Conservation (phyloP, 768 basidiomycete species). For the Lanmaoa pseudosensibilis region DNA sequence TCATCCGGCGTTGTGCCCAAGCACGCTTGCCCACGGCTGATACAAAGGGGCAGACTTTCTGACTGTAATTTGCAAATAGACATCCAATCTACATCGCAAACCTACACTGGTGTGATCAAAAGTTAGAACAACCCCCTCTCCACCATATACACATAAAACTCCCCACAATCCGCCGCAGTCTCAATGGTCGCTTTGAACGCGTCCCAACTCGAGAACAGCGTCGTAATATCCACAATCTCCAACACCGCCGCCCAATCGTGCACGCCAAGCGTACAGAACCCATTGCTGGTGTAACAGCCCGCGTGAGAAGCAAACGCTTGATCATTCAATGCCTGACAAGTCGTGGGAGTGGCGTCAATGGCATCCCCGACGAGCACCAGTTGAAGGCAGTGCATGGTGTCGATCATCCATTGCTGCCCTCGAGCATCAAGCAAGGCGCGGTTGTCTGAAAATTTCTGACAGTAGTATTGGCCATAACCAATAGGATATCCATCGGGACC, state of each 20-base stretch:
- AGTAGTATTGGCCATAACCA: conserved; percentile 42
- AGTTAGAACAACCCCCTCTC: background rate
- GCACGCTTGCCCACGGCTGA: no score
- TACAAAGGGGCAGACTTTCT: no score
- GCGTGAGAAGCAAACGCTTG: conserved; percentile 45
- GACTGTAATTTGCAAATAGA: no score
- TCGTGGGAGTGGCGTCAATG: conserved; percentile 21
- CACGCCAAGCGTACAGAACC: conserved; percentile 45
- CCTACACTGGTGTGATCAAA: background rate
- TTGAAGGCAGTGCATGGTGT: conserved; percentile 50
- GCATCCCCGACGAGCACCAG: conserved; percentile 39
- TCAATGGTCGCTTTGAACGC: conserved; percentile 12
- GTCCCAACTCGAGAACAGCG: conserved; percentile 19
- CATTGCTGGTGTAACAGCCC: conserved; percentile 41
- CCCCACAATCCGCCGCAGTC: conserved; percentile 10
- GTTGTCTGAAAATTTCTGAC: conserved; percentile 38
- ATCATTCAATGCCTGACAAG: conserved; percentile 36
- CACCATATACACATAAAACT: conserved; percentile 16
- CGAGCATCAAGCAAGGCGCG: conserved; percentile 28
- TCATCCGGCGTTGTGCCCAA: no score
- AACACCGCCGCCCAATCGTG: no score
- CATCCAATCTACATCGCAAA: background rate
- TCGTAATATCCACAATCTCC: conserved; percentile 27
- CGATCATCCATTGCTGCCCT: conserved; percentile 45
- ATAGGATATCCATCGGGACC: conserved; percentile 52